Conservation (phyloP, 1,284 basidiomycete species). For the Sporisorium reilianum region DNA sequence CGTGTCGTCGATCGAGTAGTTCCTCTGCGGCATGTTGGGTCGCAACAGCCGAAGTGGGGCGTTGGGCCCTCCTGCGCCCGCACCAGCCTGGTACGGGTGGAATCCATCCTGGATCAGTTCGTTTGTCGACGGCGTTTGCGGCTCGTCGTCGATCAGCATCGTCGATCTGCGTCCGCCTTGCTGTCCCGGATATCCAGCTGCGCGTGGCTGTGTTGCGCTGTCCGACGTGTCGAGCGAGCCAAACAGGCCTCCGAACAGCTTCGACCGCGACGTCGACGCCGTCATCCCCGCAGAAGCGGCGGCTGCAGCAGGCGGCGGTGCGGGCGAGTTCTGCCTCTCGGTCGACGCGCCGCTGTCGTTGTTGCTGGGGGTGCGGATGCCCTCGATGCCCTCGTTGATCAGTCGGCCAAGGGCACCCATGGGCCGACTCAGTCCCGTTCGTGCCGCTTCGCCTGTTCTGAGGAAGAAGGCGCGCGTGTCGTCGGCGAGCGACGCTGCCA, state of each 20-base stretch:
- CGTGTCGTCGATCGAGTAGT: constrained; percentile 50
- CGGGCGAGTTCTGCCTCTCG: constrained; percentile 41
- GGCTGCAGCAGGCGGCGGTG: constrained; percentile 4
- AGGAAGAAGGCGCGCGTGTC: constrained; percentile 67
- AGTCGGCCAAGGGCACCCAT: constrained; percentile 65
- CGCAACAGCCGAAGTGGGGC: constrained; percentile 43
- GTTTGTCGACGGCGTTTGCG: constrained; percentile 46
- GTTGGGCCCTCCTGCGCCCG: constrained; percentile 34
- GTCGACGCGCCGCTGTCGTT: constrained; percentile 48
- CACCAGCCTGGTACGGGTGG: constrained; percentile 22
- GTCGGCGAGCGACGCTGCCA: constrained; percentile 61
- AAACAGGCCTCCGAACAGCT: constrained; percentile 47
- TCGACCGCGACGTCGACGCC: constrained; percentile 42
- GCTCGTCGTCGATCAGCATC: constrained; percentile 40
- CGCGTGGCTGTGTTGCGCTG: constrained; percentile 10
- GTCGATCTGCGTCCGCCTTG: constrained; percentile 16
- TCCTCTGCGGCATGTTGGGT: constrained; percentile 39
- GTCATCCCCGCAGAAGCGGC: constrained; percentile 18
- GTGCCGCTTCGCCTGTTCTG: constrained; percentile 67
- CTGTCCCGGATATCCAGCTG: constrained; percentile 25
- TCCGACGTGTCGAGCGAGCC: constrained; percentile 39
- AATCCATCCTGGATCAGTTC: constrained; percentile 46
- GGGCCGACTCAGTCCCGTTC: constrained; percentile 58
- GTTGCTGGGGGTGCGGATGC: constrained; percentile 54
- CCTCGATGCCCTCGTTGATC: constrained; percentile 65